phyloP scores from a whole-genome alignment of 495 filamentous ascomycete species.

The Copromyces sp. region DNA sequence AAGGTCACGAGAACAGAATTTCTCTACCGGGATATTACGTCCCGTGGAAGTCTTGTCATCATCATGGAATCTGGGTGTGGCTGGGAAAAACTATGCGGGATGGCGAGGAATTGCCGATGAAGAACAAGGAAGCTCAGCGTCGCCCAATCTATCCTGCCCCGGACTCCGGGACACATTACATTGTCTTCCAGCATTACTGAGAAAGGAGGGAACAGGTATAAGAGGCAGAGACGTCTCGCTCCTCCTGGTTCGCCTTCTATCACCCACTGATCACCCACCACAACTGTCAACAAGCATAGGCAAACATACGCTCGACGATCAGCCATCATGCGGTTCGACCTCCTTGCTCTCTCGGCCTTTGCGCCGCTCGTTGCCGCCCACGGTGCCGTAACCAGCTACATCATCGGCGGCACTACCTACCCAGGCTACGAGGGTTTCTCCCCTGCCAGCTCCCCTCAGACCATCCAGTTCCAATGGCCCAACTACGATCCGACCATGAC shows the following conservation, averaged over 20 bases:
- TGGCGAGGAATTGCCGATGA: background rate
- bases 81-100: background rate
- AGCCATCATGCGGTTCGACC: slow-evolving; percentile 5
- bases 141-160: background rate
- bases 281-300: background rate
- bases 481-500: slow-evolving; percentile 41
- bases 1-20: background rate
- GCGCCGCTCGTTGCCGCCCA: slow-evolving; percentile 34
- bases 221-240: background rate
- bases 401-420: slow-evolving; percentile 37
- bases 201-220: background rate
- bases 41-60: background rate
- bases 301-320: background rate
- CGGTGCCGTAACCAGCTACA: slow-evolving; percentile 45
- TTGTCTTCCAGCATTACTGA: background rate
- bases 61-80: background rate
- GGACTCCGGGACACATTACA: background rate
- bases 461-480: slow-evolving; percentile 44
- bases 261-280: background rate
- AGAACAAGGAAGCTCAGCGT: background rate
- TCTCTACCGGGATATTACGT: background rate
- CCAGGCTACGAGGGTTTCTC: slow-evolving; percentile 39
- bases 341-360: slow-evolving; percentile 2
- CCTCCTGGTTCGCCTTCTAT: background rate
- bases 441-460: slow-evolving; percentile 29